phyloP scores from a whole-genome alignment of 306 rosid species.

The Dryas alaskensis region DNA sequence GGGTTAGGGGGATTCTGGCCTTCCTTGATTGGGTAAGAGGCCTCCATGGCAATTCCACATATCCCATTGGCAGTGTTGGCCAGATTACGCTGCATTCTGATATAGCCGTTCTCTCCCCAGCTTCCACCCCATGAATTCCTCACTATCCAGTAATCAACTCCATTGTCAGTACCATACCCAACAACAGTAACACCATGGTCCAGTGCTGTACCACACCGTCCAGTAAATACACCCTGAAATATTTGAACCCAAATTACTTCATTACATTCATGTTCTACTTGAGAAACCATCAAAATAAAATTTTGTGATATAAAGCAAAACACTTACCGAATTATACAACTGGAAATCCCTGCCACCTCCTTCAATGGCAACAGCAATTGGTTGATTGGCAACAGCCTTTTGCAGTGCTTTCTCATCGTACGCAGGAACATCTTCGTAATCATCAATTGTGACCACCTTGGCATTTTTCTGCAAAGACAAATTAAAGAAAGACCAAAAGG shows the following conservation, averaged over 20 bases:
- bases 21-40: conserved; percentile 73
- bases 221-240: conserved; percentile 70
- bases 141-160: conserved; percentile 82
- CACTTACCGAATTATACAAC: conserved; percentile 64
- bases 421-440: conserved; percentile 60
- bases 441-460: conserved; percentile 62
- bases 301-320: neutral
- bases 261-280: neutral
- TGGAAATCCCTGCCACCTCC: conserved; percentile 80
- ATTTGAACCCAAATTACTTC: conserved; percentile 7
- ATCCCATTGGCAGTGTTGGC: conserved; percentile 29
- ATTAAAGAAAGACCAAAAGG: conserved; percentile 3
- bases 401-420: conserved; percentile 60
- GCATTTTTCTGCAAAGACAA: conserved; percentile 64
- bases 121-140: conserved; percentile 72
- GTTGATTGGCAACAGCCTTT: conserved; percentile 77
- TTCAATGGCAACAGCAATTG: conserved; percentile 80
- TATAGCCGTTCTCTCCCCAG: conserved; percentile 84
- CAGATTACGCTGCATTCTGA: conserved; percentile 78
- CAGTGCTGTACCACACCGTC: conserved; percentile 63
- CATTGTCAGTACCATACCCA: conserved; percentile 75
- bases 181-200: conserved; percentile 82
- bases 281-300: too few relatives aligned
- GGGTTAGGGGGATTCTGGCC: conserved; percentile 83
- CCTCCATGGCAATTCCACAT: conserved; percentile 73